These are phyloP conservation scores for Aspergillus sclerotioniger DNA, from an alignment of 495 filamentous ascomycete genomes.

Conservation along the genomic window DNA sequence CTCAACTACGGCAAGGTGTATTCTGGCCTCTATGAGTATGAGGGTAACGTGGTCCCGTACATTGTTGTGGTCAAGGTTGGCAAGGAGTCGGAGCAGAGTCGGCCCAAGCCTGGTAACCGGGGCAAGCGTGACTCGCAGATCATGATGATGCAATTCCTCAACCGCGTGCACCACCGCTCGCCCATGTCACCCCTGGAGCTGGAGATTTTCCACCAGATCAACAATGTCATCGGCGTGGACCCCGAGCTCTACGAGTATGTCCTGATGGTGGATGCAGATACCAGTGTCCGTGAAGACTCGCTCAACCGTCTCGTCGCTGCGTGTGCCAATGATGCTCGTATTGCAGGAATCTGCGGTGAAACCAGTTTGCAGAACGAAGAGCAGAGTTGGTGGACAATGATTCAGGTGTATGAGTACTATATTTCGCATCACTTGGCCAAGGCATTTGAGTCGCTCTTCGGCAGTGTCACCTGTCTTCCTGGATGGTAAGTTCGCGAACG, in stretches of 20 bases:
- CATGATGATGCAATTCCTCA: slow-evolving; percentile 80
- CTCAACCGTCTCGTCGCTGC: slow-evolving; percentile 89
- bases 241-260: slow-evolving; percentile 97
- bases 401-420: slow-evolving; percentile 98
- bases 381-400: slow-evolving; percentile 97
- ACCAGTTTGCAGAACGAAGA: slow-evolving; percentile 96
- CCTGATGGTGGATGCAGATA: slow-evolving; percentile 97
- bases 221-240: slow-evolving; percentile 97
- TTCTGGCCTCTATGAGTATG: slow-evolving; percentile 94
- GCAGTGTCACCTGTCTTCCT: slow-evolving; percentile 94
- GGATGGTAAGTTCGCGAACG: slow-evolving; percentile 71
- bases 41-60: slow-evolving; percentile 97
- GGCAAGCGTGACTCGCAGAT: slow-evolving; percentile 98
- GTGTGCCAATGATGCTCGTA: slow-evolving; percentile 91
- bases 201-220: slow-evolving; percentile 98
- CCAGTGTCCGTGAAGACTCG: slow-evolving; percentile 88
- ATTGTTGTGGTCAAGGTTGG: slow-evolving; percentile 94
- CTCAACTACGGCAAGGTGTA: slow-evolving; percentile 99
- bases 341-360: slow-evolving; percentile 96
- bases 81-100: slow-evolving; percentile 90
- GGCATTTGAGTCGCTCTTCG: slow-evolving; percentile 93
- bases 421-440: slow-evolving; percentile 94
- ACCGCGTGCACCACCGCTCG: slow-evolving; percentile 90
- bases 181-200: slow-evolving; percentile 95
- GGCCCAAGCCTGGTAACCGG: slow-evolving; percentile 93